phyloP scores from a whole-genome alignment of 495 filamentous ascomycete genomes.

The Aspergillus bridgeri region DNA sequence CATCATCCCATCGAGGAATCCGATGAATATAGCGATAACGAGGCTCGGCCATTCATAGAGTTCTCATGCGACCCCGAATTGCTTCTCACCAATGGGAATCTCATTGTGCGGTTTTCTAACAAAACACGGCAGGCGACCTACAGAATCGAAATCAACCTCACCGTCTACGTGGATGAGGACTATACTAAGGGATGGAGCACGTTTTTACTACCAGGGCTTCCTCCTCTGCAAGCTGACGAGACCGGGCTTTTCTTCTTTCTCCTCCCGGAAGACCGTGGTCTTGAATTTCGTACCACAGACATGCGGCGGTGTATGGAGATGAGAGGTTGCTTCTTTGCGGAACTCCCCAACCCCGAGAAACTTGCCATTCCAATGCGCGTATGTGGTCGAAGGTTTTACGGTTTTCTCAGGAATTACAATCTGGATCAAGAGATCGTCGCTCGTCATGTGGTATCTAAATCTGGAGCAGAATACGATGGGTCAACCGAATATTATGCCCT shows the following conservation, averaged over 20 bases:
- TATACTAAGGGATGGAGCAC: conserved; percentile 28
- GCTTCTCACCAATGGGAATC: no score
- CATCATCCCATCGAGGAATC: no score
- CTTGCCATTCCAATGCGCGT: conserved; percentile 30
- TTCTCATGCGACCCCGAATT: no score
- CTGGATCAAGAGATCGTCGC: conserved; percentile 29
- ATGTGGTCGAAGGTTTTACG: conserved; percentile 27
- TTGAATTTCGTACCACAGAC: conserved; percentile 35
- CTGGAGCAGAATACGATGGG: neutral
- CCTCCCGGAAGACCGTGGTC: conserved; percentile 22
- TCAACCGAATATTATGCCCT: conserved; percentile 27
- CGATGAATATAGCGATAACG: no score
- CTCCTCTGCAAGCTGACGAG: conserved; percentile 19
- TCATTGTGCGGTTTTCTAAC: no score
- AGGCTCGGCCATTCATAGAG: no score
- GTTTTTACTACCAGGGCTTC: conserved; percentile 31
- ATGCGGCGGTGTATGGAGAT: conserved; percentile 24
- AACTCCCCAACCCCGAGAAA: conserved; percentile 23
- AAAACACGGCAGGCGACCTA: no score
- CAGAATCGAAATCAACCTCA: conserved; percentile 15
- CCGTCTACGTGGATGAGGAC: conserved; percentile 17
- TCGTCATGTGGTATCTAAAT: conserved; percentile 1
- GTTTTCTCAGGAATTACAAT: conserved; percentile 31
- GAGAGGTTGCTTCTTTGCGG: conserved; percentile 35
- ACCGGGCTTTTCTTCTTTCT: conserved; percentile 32